Percentiles rank a stretch among this genome's conserved stretches.
Conservation (phyloP, 2,329 filamentous ascomycete species). For the Penicillium sp. region DNA sequence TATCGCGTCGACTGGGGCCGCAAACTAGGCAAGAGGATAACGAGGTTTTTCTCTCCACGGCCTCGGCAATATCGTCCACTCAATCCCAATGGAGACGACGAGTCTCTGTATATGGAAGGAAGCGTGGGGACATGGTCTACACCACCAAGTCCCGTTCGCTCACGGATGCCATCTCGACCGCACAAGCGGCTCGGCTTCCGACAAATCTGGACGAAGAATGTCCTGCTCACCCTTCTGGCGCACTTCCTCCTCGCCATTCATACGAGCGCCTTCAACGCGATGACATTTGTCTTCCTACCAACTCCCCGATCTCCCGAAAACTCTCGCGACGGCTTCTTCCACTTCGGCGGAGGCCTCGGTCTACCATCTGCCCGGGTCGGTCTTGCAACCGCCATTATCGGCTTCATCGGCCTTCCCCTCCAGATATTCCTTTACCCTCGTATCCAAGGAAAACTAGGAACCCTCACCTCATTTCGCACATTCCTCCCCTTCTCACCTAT, state of each 20-base stretch:
- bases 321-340: constrained; percentile 45
- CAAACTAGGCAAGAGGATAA: constrained; percentile 36
- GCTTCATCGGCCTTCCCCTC: constrained; percentile 69
- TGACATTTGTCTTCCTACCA: constrained; percentile 75
- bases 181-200: constrained; percentile 47
- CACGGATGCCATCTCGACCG: constrained; percentile 31
- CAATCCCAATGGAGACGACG: constrained; percentile 26
- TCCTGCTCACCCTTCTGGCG: constrained; percentile 58
- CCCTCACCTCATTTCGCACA: constrained; percentile 65
- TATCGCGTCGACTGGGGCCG: constrained; percentile 44
- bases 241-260: constrained; percentile 71
- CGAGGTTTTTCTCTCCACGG: constrained; percentile 26
- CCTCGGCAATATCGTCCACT: constrained; percentile 38
- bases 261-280: constrained; percentile 71
- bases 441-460: constrained; percentile 65
- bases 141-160: constrained; percentile 26
- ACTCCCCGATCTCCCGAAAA: constrained; percentile 60
- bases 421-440: constrained; percentile 70
- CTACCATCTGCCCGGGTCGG: constrained; percentile 69
- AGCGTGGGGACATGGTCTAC: constrained; percentile 25
- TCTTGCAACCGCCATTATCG: constrained; percentile 74
- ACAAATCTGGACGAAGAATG: constrained; percentile 55
- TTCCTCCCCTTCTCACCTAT: constrained; percentile 69
- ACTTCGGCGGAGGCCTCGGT: constrained; percentile 72
- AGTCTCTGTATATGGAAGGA: constrained; percentile 35